Percentiles rank a stretch among this genome's conserved stretches.
Evolutionary conservation across 2,329 filamentous ascomycete species (phyloP).

Genomic region (Colletotrichum simmondsii): DNA sequence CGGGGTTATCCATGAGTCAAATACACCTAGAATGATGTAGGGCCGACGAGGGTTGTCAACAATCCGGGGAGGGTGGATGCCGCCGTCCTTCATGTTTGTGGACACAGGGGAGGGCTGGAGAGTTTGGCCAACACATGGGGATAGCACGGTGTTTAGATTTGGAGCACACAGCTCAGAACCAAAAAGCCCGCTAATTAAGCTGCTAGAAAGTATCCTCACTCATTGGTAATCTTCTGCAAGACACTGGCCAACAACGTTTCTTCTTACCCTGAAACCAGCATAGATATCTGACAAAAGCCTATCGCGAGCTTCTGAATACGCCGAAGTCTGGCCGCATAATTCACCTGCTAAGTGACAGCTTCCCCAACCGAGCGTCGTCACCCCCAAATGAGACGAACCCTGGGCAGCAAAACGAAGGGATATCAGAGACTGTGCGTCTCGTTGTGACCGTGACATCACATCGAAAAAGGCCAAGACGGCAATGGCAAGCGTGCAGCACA

Average conservation of each 20-base stretch:
- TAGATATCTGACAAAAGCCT: neutral
- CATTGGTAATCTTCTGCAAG: neutral
- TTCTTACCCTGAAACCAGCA: neutral
- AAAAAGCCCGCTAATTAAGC: neutral
- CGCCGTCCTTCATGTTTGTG: neutral
- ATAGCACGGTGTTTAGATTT: neutral
- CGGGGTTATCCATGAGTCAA: conserved; percentile 28
- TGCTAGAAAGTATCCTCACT: neutral
- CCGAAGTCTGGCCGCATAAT: conserved; percentile 9
- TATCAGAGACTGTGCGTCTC: neutral
- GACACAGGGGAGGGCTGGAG: neutral
- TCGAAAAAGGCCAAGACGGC: conserved; percentile 24
- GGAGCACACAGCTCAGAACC: neutral
- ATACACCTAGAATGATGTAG: neutral
- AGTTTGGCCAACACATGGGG: neutral
- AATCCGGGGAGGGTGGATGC: neutral
- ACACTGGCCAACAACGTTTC: neutral
- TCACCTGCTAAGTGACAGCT: neutral
- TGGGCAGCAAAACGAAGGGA: neutral
- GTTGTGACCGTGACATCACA: conserved; percentile 14
- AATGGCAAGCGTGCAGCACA: neutral
- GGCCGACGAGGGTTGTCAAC: neutral
- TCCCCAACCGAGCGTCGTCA: neutral
- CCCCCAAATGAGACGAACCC: conserved; percentile 14
- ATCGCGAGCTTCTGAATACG: neutral